phyloP scores from a whole-genome alignment of 306 rosid genomes.

The Cicer cuneatum region DNA sequence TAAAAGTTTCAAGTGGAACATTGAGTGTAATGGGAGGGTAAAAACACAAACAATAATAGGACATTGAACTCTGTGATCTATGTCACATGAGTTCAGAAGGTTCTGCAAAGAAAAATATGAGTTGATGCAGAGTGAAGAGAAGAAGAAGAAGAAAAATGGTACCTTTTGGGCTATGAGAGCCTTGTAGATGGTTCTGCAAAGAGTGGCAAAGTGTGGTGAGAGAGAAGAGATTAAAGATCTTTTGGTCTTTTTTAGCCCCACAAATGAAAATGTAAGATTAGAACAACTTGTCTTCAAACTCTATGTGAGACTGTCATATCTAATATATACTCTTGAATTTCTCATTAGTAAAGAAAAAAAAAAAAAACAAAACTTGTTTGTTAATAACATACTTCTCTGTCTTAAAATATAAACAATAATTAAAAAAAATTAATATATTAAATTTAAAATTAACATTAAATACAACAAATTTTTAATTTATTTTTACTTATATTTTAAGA shows the following conservation, averaged over 20 bases:
- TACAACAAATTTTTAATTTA: too few relatives aligned
- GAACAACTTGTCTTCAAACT: slow-evolving; percentile 33
- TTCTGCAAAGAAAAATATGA: slow-evolving; percentile 20
- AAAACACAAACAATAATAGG: slow-evolving; percentile 46
- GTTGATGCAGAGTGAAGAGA: slow-evolving; percentile 32
- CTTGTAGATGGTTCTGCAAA: slow-evolving; percentile 64
- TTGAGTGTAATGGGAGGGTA: slow-evolving; percentile 31
- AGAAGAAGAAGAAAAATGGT: slow-evolving; percentile 36
- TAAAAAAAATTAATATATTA: too few relatives aligned
- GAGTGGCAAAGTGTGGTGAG: slow-evolving; percentile 56
- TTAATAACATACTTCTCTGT: too few relatives aligned
- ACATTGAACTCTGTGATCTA: slow-evolving; percentile 51
- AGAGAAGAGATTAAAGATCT: slow-evolving; percentile 56
- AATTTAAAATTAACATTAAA: too few relatives aligned
- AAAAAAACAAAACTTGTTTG: too few relatives aligned
- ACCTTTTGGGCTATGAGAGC: slow-evolving; percentile 55
- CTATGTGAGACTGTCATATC: slow-evolving; percentile 17
- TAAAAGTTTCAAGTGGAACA: slow-evolving; percentile 41
- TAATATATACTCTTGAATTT: neutral
- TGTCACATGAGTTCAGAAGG: slow-evolving; percentile 54
- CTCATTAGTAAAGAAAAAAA: neutral
- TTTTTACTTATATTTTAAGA: too few relatives aligned
- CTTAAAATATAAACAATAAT: too few relatives aligned
- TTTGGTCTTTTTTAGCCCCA: slow-evolving; percentile 54
- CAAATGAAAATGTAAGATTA: slow-evolving; percentile 42